Conservation (phyloP, 75 land plant species). For the Larix kaempferi region DNA sequence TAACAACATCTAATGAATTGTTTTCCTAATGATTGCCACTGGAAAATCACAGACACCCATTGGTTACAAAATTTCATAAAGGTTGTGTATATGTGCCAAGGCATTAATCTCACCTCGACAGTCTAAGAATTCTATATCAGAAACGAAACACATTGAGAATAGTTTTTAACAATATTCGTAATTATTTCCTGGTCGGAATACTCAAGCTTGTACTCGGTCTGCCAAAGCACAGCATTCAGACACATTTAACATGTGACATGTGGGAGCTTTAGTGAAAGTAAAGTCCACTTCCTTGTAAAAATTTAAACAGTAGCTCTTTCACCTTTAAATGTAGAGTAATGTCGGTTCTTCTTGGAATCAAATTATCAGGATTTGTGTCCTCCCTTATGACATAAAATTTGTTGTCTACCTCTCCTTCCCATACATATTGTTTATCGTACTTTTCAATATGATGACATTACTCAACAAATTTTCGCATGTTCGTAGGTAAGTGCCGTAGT, state of each 20-base stretch:
- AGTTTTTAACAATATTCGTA: slow-evolving; percentile 84
- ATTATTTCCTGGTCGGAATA: slow-evolving; percentile 82
- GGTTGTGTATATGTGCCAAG: too few species aligned
- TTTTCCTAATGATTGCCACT: neutral
- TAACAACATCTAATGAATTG: neutral
- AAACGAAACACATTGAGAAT: slow-evolving; percentile 97
- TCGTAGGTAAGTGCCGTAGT: too few species aligned
- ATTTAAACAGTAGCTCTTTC: neutral
- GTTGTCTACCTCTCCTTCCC: slow-evolving; percentile 89
- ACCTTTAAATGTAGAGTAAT: slow-evolving; percentile 92
- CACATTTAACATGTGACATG: neutral
- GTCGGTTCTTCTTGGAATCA: slow-evolving; percentile 80
- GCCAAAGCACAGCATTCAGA: neutral
- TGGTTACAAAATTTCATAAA: neutral
- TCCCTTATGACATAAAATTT: slow-evolving; percentile 73
- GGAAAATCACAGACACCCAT: neutral
- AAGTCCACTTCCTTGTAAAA: too few species aligned
- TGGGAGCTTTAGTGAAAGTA: too few species aligned
- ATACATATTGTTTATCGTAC: slow-evolving; percentile 93
- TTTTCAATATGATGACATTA: too few species aligned
- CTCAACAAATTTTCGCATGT: too few species aligned
- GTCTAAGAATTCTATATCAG: slow-evolving; percentile 91
- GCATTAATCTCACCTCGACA: slow-evolving; percentile 59
- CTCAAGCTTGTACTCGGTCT: slow-evolving; percentile 84
- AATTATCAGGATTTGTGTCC: slow-evolving; percentile 85